A percentile compares a stretch with the other conserved stretches of the same genome.
Evolutionary conservation across 148 eudicot genomes (phyloP).

Genomic region (Fagopyrum tataricum): DNA sequence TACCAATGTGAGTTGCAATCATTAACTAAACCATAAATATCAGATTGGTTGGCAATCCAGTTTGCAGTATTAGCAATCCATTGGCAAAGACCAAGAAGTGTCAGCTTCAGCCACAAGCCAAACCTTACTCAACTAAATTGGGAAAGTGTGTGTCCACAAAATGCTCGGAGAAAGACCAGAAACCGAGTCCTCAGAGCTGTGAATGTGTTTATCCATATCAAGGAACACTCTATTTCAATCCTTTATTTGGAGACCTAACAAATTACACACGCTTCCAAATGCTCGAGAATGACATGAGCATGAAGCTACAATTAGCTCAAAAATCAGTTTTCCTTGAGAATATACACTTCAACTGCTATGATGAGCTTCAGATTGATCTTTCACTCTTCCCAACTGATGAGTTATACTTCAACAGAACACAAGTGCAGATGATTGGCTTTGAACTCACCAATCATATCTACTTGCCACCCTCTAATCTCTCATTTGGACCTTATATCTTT

Average conservation of each 20-base stretch:
- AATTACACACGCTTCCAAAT: slow-evolving; percentile 54
- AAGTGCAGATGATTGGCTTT: slow-evolving; percentile 64
- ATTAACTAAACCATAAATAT: not conserved
- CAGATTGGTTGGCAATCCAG: slow-evolving; percentile 83
- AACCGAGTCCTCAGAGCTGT: slow-evolving; percentile 76
- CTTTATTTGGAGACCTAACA: slow-evolving; percentile 62
- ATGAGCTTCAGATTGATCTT: slow-evolving; percentile 71
- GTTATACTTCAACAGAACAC: slow-evolving; percentile 52
- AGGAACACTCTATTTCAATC: slow-evolving; percentile 76
- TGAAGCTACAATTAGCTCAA: slow-evolving; percentile 56
- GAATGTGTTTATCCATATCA: slow-evolving; percentile 80
- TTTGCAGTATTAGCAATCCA: slow-evolving; percentile 30
- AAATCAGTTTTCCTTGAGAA: slow-evolving; percentile 73
- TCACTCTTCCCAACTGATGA: slow-evolving; percentile 61
- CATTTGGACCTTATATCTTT: slow-evolving; percentile 78
- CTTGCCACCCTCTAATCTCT: slow-evolving; percentile 48
- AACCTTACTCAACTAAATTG: slow-evolving; percentile 72
- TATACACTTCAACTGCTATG: slow-evolving; percentile 59
- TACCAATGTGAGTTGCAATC: not conserved
- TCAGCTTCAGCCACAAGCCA: slow-evolving; percentile 35
- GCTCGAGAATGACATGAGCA: slow-evolving; percentile 79
- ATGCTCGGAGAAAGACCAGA: slow-evolving; percentile 46
- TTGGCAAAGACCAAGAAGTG: slow-evolving; percentile 47
- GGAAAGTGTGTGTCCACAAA: slow-evolving; percentile 54
- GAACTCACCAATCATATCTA: slow-evolving; percentile 63